Base-by-base conservation (phyloP, 805 yeast genomes). In the Priceomyces haplophilus region DNA sequence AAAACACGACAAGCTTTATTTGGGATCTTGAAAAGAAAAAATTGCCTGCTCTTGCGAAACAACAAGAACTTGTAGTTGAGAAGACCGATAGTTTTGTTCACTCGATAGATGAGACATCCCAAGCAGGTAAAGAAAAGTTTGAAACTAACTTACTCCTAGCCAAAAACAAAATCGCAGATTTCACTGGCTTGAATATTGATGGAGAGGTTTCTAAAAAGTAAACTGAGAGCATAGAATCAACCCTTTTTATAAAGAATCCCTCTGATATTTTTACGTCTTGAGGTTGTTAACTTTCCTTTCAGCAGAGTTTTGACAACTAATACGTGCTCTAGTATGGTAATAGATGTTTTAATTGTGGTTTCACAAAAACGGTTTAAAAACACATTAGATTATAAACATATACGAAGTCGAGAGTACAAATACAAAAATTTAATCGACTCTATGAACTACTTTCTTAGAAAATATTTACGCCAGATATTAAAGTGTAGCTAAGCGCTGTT, bases 171-270 rank as follows among this genome's bases (percentile, higher is more conserved):
- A 54, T 83, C 43, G 78, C 77, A 29, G 73, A 72, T 12, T 61
- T 72, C 50, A 82, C 90, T n/a, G 91, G 91, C 4, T 69, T 85
- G 61, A 79, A 82, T 53, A 59, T 84, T 21, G 84, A 79, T 45
- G 84, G 78, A 45, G 80, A 76, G 29, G 84, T 80, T 15, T 56
- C 72, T 33, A 73, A 80, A 23, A 78, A 75, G 57, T 75, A 66
- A 34, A 19, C n/a, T n/a, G n/a, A n/a, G n/a, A n/a, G n/a, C n/a
- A n/a, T n/a, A n/a, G n/a, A n/a, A n/a, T n/a, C n/a, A n/a, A n/a
- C n/a, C n/a, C n/a, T n/a, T n/a, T n/a, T n/a, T n/a, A n/a, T n/a
- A n/a, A n/a, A n/a, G n/a, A n/a, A n/a, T n/a, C n/a, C n/a, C n/a
- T n/a, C n/a, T n/a, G n/a, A n/a, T n/a, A n/a, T n/a, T n/a, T n/a